These are phyloP conservation scores for Penicillium cinerascens DNA, from an alignment of 495 filamentous ascomycete genomes.

Conservation along the genomic window DNA sequence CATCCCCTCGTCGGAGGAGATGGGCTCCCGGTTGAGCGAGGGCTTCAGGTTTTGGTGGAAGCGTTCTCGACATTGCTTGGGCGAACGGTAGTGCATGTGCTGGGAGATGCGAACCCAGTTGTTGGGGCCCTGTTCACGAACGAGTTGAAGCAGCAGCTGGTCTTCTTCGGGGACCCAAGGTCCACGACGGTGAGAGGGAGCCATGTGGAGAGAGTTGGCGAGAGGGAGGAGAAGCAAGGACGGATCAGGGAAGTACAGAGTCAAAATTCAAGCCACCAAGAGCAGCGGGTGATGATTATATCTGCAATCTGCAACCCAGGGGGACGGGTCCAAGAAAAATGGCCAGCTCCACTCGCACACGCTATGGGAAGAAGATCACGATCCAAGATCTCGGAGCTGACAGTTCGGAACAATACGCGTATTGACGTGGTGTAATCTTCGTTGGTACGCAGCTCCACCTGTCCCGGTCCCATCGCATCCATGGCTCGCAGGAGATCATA, in stretches of 20 bases:
- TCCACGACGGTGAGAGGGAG: constrained; percentile 65
- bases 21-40: constrained; percentile 83
- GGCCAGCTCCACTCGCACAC: constrained; percentile 38
- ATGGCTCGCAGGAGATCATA: constrained; percentile 4
- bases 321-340: constrained; percentile 42
- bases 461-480: neutral
- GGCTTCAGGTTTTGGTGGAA: constrained; percentile 97
- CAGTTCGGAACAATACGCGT: constrained; percentile 35
- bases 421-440: constrained; percentile 5
- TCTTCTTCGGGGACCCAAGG: constrained; percentile 90
- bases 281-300: constrained; percentile 26
- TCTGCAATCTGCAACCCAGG: constrained; percentile 33
- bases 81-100: constrained; percentile 70
- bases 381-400: constrained; percentile 50
- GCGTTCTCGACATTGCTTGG: constrained; percentile 94
- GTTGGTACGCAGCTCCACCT: neutral
- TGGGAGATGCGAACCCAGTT: constrained; percentile 93
- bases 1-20: constrained; percentile 82
- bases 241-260: neutral
- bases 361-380: constrained; percentile 46
- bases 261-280: constrained; percentile 10
- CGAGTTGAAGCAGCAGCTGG: constrained; percentile 63
- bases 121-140: constrained; percentile 70
- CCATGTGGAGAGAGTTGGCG: constrained; percentile 29
- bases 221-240: neutral